These are phyloP conservation scores for Saccharomycopsis schoenii DNA, from an alignment of 805 yeast species.

Conservation along the genomic window DNA sequence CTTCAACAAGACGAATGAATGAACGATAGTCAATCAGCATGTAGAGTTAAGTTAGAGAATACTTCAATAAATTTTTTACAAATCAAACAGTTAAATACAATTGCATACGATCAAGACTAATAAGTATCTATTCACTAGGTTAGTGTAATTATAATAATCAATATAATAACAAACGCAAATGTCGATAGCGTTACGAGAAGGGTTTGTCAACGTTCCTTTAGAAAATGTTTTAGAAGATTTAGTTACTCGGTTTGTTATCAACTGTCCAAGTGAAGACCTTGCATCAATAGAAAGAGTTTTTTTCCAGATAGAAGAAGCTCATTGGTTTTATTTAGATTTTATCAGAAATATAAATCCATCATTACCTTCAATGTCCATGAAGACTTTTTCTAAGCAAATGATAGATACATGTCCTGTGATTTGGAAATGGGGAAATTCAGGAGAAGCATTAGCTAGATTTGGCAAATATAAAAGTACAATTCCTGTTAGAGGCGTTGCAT, in stretches of 20 bases:
- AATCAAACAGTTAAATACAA: background rate
- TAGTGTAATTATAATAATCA: background rate
- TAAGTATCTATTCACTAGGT: background rate
- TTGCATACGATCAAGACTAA: background rate
- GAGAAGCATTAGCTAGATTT: constrained; percentile 63
- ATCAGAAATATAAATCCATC: constrained; percentile 60
- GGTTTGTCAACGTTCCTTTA: constrained; percentile 52
- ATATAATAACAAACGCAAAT: constrained; percentile 24
- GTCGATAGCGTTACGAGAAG: constrained; percentile 50
- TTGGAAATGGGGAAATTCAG: constrained; percentile 81
- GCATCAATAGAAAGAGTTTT: constrained; percentile 68
- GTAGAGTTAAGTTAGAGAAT: background rate
- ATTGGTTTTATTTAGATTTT: constrained; percentile 92
- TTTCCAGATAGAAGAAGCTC: constrained; percentile 96
- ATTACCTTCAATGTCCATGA: constrained; percentile 71
- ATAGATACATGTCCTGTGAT: constrained; percentile 62
- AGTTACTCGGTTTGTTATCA: constrained; percentile 79
- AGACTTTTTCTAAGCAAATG: constrained; percentile 58
- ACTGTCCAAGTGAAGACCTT: constrained; percentile 86
- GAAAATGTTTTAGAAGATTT: constrained; percentile 78
- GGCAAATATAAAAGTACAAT: constrained; percentile 79
- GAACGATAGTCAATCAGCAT: background rate
- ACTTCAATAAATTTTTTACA: background rate
- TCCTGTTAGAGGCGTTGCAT: constrained; percentile 94
- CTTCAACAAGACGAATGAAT: background rate